These are phyloP conservation scores for Polyporus arcularius DNA, from an alignment of 768 basidiomycete species.

Conservation along the genomic window DNA sequence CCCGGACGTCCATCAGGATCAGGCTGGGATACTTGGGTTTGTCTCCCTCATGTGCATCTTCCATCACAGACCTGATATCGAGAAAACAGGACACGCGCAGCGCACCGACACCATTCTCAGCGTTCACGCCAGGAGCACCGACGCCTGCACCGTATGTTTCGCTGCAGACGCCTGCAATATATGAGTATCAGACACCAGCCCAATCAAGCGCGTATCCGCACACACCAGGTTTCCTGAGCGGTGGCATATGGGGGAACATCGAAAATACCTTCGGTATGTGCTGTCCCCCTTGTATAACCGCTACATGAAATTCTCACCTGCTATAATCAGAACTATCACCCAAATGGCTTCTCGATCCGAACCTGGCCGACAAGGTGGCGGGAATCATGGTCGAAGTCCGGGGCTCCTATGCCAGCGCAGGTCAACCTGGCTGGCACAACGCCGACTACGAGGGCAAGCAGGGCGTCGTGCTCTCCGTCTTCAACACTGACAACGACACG, in stretches of 20 bases:
- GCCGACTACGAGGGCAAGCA: slow-evolving; percentile 30
- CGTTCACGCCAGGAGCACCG: slow-evolving; percentile 40
- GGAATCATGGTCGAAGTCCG: slow-evolving; percentile 27
- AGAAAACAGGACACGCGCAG: slow-evolving; percentile 2
- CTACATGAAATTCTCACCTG: background rate
- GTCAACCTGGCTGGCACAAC: slow-evolving; percentile 20
- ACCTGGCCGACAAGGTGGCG: slow-evolving; percentile 15
- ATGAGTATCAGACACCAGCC: slow-evolving; percentile 20
- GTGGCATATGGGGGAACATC: slow-evolving; percentile 1
- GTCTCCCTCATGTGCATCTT: background rate
- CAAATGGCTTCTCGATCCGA: slow-evolving; percentile 27
- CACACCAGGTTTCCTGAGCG: slow-evolving; percentile 19
- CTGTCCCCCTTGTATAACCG: background rate
- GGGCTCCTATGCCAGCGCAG: slow-evolving; percentile 15
- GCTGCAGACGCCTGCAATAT: slow-evolving; percentile 20
- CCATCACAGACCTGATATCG: background rate
- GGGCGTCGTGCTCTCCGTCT: slow-evolving; percentile 26
- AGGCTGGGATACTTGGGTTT: slow-evolving; percentile 15
- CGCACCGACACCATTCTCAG: slow-evolving; percentile 26
- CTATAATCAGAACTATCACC: slow-evolving; percentile 16
- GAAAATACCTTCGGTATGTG: slow-evolving; percentile 14
- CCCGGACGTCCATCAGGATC: slow-evolving; percentile 34
- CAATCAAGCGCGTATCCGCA: slow-evolving; percentile 10
- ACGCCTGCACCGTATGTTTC: slow-evolving; percentile 39
- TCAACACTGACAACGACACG: slow-evolving; percentile 25